phyloP scores from a whole-genome alignment of 768 basidiomycete species.

The Collybia nuda region DNA sequence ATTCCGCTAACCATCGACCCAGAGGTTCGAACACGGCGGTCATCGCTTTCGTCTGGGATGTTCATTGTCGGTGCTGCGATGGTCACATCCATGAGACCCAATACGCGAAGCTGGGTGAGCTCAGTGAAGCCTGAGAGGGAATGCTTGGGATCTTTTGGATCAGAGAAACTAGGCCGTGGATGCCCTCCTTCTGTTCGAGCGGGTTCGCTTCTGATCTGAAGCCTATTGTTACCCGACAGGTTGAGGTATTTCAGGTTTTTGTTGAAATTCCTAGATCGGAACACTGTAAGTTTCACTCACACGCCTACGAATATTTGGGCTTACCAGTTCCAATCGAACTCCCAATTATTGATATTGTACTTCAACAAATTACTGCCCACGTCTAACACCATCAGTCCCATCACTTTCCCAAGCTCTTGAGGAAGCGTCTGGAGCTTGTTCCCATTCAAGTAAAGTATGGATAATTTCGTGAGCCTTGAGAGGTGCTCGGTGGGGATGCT shows the following conservation, averaged over 20 bases:
- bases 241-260: slow-evolving; percentile 91
- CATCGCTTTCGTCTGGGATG: slow-evolving; percentile 83
- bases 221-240: slow-evolving; percentile 92
- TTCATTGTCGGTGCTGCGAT: slow-evolving; percentile 64
- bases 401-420: slow-evolving; percentile 83
- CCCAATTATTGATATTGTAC: slow-evolving; percentile 98
- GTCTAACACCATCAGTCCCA: slow-evolving; percentile 78
- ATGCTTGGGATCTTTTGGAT: slow-evolving; percentile 23
- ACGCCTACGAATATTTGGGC: slow-evolving; percentile 17
- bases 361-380: slow-evolving; percentile 91
- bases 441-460: slow-evolving; percentile 86
- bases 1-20: slow-evolving; percentile 85
- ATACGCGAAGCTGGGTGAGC: slow-evolving; percentile 80
- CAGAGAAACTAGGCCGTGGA: slow-evolving; percentile 21
- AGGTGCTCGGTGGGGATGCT: slow-evolving; percentile 90
- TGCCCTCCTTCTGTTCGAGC: slow-evolving; percentile 28
- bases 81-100: slow-evolving; percentile 98
- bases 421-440: slow-evolving; percentile 93
- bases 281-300: neutral
- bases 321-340: slow-evolving; percentile 99
- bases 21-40: slow-evolving; percentile 90
- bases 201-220: slow-evolving; percentile 87
- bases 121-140: slow-evolving; percentile 81
- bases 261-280: slow-evolving; percentile 85
- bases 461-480: slow-evolving; percentile 62